Conservation (phyloP, 805 yeast species). For the Myxozyma neglecta region DNA sequence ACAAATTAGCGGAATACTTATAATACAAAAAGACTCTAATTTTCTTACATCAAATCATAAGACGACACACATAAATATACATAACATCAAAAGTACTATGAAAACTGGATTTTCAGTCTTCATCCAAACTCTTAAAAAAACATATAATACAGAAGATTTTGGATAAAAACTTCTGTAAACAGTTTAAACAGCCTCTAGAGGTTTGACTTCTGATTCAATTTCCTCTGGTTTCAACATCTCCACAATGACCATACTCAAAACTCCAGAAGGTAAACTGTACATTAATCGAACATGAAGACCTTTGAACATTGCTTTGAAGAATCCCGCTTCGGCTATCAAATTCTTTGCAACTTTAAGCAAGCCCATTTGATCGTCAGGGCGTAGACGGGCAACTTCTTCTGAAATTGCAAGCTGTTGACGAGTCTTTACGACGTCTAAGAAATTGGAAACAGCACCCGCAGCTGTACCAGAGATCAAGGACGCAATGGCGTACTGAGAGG, state of each 20-base stretch:
- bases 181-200: neutral
- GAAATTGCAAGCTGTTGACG: conserved; percentile 48
- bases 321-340: conserved; percentile 42
- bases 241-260: conserved; percentile 45
- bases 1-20: too few relatives aligned
- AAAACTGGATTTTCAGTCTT: too few relatives aligned
- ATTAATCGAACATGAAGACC: conserved; percentile 44
- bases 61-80: too few relatives aligned
- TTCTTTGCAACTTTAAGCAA: conserved; percentile 41
- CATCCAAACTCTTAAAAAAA: too few relatives aligned
- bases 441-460: conserved; percentile 44
- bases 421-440: conserved; percentile 46
- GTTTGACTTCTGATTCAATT: neutral
- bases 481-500: conserved; percentile 31
- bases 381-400: conserved; percentile 41
- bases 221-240: conserved; percentile 44
- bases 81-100: too few relatives aligned
- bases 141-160: too few relatives aligned
- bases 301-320: conserved; percentile 40
- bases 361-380: conserved; percentile 45
- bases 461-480: conserved; percentile 43
- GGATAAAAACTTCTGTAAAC: neutral
- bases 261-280: conserved; percentile 45
- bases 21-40: too few relatives aligned
- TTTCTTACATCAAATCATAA: too few relatives aligned